Percentiles rank a stretch among this genome's conserved stretches.
These are phyloP conservation scores for Paramyrothecium roridum DNA, from an alignment of 2,329 filamentous ascomycete genomes.

Conservation along the genomic window DNA sequence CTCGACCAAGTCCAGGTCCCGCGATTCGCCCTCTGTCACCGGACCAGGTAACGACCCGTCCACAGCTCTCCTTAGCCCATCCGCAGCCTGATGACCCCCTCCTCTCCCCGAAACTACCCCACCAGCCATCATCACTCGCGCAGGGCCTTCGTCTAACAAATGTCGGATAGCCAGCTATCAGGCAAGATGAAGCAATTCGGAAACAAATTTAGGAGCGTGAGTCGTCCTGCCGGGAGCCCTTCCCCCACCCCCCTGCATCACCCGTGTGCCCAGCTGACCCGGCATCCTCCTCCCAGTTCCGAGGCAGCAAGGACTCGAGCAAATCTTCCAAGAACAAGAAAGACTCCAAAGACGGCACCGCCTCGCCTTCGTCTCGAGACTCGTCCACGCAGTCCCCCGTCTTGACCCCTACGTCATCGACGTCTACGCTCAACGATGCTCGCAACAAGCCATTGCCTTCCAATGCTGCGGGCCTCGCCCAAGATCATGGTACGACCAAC, in stretches of 20 bases:
- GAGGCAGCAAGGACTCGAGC: conserved; percentile 80
- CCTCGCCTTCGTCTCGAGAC: conserved; percentile 68
- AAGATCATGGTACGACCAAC: conserved; percentile 37
- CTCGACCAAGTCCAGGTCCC: too few species aligned
- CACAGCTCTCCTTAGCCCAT: neutral
- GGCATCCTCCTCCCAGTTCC: conserved; percentile 61
- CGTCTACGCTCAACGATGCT: conserved; percentile 79
- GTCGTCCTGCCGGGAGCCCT: conserved; percentile 3
- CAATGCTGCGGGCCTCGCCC: conserved; percentile 43
- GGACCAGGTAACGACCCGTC: conserved; percentile 6
- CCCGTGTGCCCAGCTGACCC: conserved; percentile 3
- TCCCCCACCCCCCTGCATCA: conserved; percentile 1
- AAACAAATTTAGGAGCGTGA: conserved; percentile 66
- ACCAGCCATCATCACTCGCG: neutral
- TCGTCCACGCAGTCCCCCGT: conserved; percentile 55
- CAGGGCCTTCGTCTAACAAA: too few species aligned
- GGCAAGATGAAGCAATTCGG: conserved; percentile 93
- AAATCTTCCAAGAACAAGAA: conserved; percentile 80
- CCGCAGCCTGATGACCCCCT: conserved; percentile 13
- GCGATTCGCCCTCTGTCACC: conserved; percentile 16
- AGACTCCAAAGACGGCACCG: conserved; percentile 71
- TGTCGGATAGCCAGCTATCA: conserved; percentile 1
- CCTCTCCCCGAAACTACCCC: conserved; percentile 12
- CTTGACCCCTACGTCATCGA: conserved; percentile 82
- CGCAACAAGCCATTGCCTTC: conserved; percentile 76